Conservation (phyloP, 345 rosid genomes). For the Eutrema heterophyllum region DNA sequence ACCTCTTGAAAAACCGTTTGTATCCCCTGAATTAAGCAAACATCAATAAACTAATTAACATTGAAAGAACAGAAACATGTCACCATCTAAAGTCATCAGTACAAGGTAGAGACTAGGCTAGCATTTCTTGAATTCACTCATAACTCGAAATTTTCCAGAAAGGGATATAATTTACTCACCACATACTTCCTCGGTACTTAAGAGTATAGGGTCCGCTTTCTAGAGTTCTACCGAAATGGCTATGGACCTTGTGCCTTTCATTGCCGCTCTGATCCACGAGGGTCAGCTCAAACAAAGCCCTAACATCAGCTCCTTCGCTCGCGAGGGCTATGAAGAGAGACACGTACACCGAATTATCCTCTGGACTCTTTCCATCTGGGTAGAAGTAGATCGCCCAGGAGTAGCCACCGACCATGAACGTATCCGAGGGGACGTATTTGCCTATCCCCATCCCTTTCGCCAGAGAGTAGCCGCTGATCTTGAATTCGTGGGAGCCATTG, state of each 20-base stretch:
- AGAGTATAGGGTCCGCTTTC: conserved; percentile 77
- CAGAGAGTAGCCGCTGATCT: conserved; percentile 58
- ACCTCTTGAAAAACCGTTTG: conserved; percentile 74
- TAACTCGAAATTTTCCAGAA: neutral
- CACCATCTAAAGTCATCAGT: neutral
- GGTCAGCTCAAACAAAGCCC: conserved; percentile 77
- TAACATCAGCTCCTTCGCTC: conserved; percentile 69
- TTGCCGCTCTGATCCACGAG: conserved; percentile 74
- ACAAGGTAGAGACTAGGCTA: neutral
- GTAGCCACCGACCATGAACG: conserved; percentile 61
- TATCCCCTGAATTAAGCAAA: conserved; percentile 55
- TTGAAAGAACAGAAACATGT: neutral
- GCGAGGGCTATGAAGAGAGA: conserved; percentile 71
- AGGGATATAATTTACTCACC: conserved; percentile 38
- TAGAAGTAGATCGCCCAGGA: conserved; percentile 78
- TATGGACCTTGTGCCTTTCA: conserved; percentile 62
- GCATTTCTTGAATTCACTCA: neutral
- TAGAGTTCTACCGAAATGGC: conserved; percentile 70
- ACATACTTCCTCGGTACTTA: conserved; percentile 77
- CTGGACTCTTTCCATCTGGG: conserved; percentile 74
- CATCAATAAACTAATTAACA: neutral
- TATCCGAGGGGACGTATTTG: conserved; percentile 60
- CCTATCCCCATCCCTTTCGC: conserved; percentile 74
- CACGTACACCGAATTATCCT: conserved; percentile 55
- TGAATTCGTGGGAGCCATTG: conserved; percentile 69